phyloP scores from a whole-genome alignment of 257 asterid genomes.

The Nicotiana tomentosiformis region DNA sequence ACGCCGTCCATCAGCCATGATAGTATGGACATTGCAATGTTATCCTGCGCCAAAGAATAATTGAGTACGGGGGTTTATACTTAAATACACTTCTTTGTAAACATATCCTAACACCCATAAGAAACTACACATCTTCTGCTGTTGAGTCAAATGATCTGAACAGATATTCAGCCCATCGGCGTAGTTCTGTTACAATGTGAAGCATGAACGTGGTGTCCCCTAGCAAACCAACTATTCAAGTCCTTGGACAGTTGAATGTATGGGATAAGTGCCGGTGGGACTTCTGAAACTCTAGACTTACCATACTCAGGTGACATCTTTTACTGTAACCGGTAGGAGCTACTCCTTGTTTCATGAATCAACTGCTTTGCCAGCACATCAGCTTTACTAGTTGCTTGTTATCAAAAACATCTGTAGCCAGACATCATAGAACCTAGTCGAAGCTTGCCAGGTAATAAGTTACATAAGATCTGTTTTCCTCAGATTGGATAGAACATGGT shows the following conservation, averaged over 20 bases:
- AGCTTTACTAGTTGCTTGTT: not conserved
- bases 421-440: not conserved
- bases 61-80: constrained; percentile 57
- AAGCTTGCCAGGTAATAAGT: not conserved
- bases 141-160: constrained; percentile 11
- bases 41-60: constrained; percentile 84
- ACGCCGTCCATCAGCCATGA: constrained; percentile 58
- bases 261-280: not conserved
- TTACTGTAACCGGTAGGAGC: no score
- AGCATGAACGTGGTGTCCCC: not conserved
- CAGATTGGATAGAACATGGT: not conserved
- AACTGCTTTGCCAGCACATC: not conserved
- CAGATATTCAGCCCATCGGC: constrained; percentile 18
- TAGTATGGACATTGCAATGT: constrained; percentile 39
- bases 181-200: constrained; percentile 9
- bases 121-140: constrained; percentile 29
- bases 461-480: not conserved
- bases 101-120: constrained; percentile 41
- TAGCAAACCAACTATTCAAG: not conserved
- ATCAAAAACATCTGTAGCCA: not conserved
- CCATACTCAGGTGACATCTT: not conserved
- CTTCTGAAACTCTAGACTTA: not conserved
- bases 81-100: constrained; percentile 29
- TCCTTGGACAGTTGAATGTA: not conserved
- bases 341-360: not conserved